Evolutionary conservation across 2,329 filamentous ascomycete species (phyloP).

Genomic region (Xylaria digitata): DNA sequence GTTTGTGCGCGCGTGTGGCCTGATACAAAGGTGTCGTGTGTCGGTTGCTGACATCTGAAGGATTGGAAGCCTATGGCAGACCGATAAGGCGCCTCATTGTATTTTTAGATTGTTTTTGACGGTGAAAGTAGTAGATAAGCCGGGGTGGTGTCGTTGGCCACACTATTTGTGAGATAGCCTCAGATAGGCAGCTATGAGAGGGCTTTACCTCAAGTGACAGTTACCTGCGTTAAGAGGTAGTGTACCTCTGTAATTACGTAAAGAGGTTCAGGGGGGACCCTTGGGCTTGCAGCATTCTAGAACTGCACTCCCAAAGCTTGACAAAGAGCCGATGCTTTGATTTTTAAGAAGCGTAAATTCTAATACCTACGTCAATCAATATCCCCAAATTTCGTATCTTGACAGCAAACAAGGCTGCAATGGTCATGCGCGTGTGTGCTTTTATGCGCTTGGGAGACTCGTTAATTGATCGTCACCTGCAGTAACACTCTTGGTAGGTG

Average conservation of each 20-base stretch:
- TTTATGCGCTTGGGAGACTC: constrained; percentile 1
- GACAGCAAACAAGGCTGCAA: background rate
- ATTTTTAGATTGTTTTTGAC: constrained; percentile 13
- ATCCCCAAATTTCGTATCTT: background rate
- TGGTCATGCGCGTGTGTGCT: background rate
- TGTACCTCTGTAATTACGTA: constrained; percentile 18
- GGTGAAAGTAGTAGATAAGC: constrained; percentile 27
- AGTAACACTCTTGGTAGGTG: no score
- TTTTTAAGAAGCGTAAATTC: background rate
- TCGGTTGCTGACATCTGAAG: constrained; percentile 23
- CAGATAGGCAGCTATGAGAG: constrained; percentile 4
- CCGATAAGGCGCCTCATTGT: constrained; percentile 20
- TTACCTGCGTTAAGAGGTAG: background rate
- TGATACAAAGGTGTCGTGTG: constrained; percentile 19
- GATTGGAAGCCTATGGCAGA: background rate
- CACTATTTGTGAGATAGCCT: background rate
- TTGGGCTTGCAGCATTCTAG: background rate
- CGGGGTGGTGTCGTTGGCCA: background rate
- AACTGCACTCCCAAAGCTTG: background rate
- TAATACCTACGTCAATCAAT: background rate
- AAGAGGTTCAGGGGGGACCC: background rate
- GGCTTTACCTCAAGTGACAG: constrained; percentile 1
- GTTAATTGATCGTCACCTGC: constrained; percentile 1
- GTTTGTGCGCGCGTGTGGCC: constrained; percentile 14
- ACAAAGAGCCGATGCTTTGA: background rate